Evolutionary conservation across 2,329 filamentous ascomycete species (phyloP).

Genomic region (Cytospora chrysosperma): DNA sequence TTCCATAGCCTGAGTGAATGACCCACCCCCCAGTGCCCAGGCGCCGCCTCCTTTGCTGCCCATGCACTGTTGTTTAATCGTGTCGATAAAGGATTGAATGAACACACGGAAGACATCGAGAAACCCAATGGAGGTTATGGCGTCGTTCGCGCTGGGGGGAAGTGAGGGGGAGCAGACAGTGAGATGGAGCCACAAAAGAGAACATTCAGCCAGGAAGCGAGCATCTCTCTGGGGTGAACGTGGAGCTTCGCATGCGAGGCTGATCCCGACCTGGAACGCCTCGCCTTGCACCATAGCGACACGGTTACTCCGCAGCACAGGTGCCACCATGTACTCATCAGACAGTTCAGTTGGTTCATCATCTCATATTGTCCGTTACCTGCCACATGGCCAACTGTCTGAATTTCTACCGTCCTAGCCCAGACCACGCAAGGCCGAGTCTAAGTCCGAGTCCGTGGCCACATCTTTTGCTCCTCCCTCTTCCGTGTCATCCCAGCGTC

Average conservation of each 20-base stretch:
- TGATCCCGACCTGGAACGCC: not conserved
- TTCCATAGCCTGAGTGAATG: not conserved
- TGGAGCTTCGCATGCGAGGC: not conserved
- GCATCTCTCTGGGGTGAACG: too few species aligned
- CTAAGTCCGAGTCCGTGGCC: not conserved
- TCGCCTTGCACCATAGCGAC: not conserved
- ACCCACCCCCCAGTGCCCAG: too few species aligned
- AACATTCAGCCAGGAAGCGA: too few species aligned
- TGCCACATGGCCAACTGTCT: conserved; percentile 4
- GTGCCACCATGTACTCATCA: not conserved
- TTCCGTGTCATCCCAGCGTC: not conserved
- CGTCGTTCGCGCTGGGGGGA: not conserved
- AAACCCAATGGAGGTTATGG: not conserved
- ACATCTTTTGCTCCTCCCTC: not conserved
- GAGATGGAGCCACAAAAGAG: too few species aligned
- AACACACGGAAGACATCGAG: not conserved
- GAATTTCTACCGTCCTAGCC: not conserved
- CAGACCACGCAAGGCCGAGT: not conserved
- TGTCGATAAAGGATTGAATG: not conserved
- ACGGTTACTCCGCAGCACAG: not conserved
- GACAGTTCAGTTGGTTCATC: not conserved
- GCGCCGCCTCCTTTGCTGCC: too few species aligned
- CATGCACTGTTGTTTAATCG: not conserved
- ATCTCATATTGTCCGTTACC: conserved; percentile 10
- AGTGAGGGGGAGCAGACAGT: too few species aligned